phyloP scores from a whole-genome alignment of 2,329 filamentous ascomycete genomes.

The Pezicula rhizophila region DNA sequence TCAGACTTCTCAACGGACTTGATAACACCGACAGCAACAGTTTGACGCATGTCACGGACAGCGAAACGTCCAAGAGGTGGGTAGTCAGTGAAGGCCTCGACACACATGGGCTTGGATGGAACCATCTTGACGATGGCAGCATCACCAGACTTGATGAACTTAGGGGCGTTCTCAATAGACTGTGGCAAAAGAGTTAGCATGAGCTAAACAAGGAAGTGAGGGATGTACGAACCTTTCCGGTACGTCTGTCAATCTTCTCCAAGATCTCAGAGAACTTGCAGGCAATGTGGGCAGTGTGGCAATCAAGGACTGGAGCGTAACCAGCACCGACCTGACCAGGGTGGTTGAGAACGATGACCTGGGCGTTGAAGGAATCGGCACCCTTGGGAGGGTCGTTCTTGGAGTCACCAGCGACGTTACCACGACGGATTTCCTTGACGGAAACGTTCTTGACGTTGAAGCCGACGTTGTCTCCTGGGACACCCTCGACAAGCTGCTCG shows the following conservation, averaged over 20 bases:
- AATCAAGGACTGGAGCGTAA: constrained; percentile 98
- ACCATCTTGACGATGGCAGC: constrained; percentile 99
- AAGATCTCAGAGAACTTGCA: constrained; percentile 99
- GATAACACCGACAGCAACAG: constrained; percentile 81
- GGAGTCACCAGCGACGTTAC: constrained; percentile 99
- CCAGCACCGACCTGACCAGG: constrained; percentile 98
- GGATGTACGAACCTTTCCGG: constrained; percentile 58
- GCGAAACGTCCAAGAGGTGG: constrained; percentile 99
- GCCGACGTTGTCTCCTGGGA: constrained; percentile 99
- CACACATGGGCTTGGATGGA: constrained; percentile 99
- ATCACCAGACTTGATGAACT: constrained; percentile 99
- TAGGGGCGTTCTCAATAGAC: constrained; percentile 83
- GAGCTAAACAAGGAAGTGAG: too few relatives aligned
- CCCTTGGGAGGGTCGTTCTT: constrained; percentile 96
- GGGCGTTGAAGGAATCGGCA: constrained; percentile 93
- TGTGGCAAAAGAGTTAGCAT: too few relatives aligned
- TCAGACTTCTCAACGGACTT: constrained; percentile 7
- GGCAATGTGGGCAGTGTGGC: constrained; percentile 99
- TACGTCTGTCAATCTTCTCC: constrained; percentile 99
- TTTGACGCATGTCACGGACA: constrained; percentile 96
- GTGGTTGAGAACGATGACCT: constrained; percentile 99
- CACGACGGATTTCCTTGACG: constrained; percentile 99
- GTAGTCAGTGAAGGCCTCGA: constrained; percentile 99
- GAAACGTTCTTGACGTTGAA: constrained; percentile 99
- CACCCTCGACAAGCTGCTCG: constrained; percentile 94